phyloP scores from a whole-genome alignment of 768 basidiomycete species.

The Hypsizygus marmoreus region DNA sequence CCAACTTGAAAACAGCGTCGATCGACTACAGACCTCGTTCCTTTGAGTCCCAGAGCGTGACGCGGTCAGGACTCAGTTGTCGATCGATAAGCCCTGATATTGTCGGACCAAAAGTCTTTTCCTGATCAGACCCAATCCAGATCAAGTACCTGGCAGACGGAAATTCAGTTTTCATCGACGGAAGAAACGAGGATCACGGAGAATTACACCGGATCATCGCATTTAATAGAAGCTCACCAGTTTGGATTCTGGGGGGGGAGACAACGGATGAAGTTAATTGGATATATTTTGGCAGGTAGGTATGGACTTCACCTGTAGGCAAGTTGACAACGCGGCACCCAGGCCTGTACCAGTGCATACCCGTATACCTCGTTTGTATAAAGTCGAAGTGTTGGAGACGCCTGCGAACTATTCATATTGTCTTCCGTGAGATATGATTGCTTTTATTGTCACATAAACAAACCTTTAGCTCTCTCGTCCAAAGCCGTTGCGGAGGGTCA shows the following conservation, averaged over 20 bases:
- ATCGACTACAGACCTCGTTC: constrained; percentile 45
- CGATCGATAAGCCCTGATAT: constrained; percentile 71
- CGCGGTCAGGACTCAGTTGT: constrained; percentile 68
- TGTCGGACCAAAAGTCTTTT: constrained; percentile 83
- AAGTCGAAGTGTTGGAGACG: constrained; percentile 74
- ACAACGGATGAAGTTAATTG: constrained; percentile 12
- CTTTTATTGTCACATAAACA: constrained; percentile 10
- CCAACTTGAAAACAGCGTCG: not conserved
- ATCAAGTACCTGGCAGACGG: constrained; percentile 67
- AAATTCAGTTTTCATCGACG: constrained; percentile 10
- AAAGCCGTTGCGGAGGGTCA: constrained; percentile 68
- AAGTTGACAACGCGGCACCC: constrained; percentile 79
- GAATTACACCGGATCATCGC: constrained; percentile 17
- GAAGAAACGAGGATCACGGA: constrained; percentile 7
- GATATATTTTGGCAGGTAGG: too few relatives aligned
- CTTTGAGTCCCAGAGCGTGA: constrained; percentile 80
- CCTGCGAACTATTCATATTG: constrained; percentile 81
- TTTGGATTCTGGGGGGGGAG: constrained; percentile 40
- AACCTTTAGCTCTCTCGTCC: constrained; percentile 84
- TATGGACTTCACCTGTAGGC: constrained; percentile 77
- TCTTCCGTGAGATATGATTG: too few relatives aligned
- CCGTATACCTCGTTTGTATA: constrained; percentile 81
- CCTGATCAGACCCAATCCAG: constrained; percentile 85
- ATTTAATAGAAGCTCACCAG: constrained; percentile 36
- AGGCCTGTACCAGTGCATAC: constrained; percentile 86